Evolutionary conservation across 2,329 filamentous ascomycete genomes (phyloP), one percentile per base, ranked within the genome.

Genomic region (Cladophialophora immunda): DNA sequence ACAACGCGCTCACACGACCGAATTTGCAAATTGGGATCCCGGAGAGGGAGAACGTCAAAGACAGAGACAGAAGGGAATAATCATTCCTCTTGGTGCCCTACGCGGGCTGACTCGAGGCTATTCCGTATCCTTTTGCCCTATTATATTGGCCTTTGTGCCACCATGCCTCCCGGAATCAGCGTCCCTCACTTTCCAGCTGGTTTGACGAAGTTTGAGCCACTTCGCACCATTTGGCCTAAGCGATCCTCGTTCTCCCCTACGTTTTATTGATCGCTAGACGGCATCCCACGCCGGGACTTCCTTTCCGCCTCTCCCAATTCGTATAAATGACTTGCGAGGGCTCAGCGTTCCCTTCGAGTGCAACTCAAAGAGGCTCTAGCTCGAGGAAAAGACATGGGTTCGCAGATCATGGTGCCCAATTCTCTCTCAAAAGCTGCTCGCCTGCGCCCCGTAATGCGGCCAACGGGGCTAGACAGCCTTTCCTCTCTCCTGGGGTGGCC

Each of bases 151-250:
- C 27, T 58, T 36, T 64, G 61, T 67, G 55, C 65, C 61, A 67
- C 65, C 61, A 64, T 60, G 25, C 29, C 7, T 34, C 47, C 56
- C 58, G 60, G 61, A 58, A 52, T 54, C 52, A 57, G 32, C 34
- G 41, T 60, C 58, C 58, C 52, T 59, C 50, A 60, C 50, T 19
- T 47, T 50, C 53, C 58, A 58, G 34, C 36, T 41, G 47, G 50
- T 62, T 56, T 56, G 50, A 38, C 59, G 47, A 56, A 41, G 65
- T 67, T 63, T 64, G 65, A 67, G 65, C 65, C 65, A 60, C 65
- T 61, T 60, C 65, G 52, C 61, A 64, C 60, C 61, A 61, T 60
- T 58, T 58, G 50, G 36, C 47, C 38, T 41, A 56, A 57, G 58
- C 58, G 17, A 55, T 59, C 58, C 52, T 36, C 53, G 27, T 38